Base-by-base conservation (phyloP, 805 yeast species). In the Yarrowia sp. region DNA sequence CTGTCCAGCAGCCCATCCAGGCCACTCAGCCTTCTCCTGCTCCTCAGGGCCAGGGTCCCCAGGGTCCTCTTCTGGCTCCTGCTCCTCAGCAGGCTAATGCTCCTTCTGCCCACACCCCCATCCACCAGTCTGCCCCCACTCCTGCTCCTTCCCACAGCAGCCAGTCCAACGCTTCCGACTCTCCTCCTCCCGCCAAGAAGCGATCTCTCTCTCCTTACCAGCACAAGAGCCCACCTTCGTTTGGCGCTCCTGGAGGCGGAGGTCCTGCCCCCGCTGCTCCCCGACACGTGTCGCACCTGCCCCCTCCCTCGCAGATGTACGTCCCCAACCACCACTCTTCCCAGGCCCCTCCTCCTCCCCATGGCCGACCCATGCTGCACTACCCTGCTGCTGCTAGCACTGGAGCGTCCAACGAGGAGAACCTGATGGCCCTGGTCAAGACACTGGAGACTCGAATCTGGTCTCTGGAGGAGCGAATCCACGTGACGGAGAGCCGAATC, bases 381-480 rank as follows among this genome's bases (percentile, higher is more conserved):
- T 64, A 41, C 66, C 55, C 55, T 8, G 28, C 65, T 13, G 41
- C 55, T 8, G 3, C 44, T 1, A 50, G 64, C 13, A 28, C 53
- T 3, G 36, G 44, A 2, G 66, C 50, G 6, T 62, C 60, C 13
- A 66, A 35, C 28, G 66, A 69, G 45, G 71, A 70, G 44, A 58
- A 58, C 31, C 65, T 68, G 39, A 67, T 69, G 70, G 57, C 66
- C 14, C 53, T 70, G 47, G 72, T 73, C 13, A 68, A 72, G 36
- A 65, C 69, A 38, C 67, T 75, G 41, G 77, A 75, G 57, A 69
- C 70, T 17, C 69, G 73, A 8, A 63, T 75, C 22, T 66, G 72
- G 15, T 69, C 69, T 22, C 65, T 73, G 17, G 77, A 75, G 64
- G 74, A 72, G 22, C 70, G 76, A n/a, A 57, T 74, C 38, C 68